Conservation (phyloP, 1,284 basidiomycete genomes). For the Cutaneotrichosporon sp. region DNA sequence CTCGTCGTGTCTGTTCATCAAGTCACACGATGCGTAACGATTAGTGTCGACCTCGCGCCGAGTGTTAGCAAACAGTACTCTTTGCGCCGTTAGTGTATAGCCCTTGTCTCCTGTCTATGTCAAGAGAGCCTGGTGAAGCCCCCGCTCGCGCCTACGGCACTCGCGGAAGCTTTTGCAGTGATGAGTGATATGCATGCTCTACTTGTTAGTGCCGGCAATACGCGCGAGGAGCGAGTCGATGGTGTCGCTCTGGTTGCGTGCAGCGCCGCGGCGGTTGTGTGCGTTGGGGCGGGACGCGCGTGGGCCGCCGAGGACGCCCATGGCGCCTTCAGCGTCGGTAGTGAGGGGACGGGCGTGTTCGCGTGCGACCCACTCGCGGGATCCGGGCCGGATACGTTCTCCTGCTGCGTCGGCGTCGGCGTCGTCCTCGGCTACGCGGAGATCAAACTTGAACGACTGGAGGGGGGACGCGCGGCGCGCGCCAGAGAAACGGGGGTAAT, state of each 20-base stretch:
- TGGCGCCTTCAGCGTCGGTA: neutral
- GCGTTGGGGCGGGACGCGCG: neutral
- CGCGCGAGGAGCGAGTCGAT: conserved; percentile 3
- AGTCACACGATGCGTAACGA: too few relatives aligned
- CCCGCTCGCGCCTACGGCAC: too few relatives aligned
- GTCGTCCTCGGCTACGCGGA: conserved; percentile 22
- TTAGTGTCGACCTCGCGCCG: too few relatives aligned
- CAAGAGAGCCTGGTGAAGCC: too few relatives aligned
- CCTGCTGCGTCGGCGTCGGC: neutral
- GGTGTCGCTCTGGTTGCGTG: neutral
- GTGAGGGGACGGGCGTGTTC: conserved; percentile 1
- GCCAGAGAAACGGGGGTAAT: conserved; percentile 3
- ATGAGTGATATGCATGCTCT: too few relatives aligned
- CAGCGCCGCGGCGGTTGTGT: neutral
- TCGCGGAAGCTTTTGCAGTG: too few relatives aligned
- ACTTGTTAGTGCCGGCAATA: neutral
- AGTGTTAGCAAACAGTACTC: too few relatives aligned
- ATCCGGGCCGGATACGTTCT: conserved; percentile 1
- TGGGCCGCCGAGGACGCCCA: conserved; percentile 13
- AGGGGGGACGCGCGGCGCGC: conserved; percentile 28
- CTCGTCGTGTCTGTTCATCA: too few relatives aligned
- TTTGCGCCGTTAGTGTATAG: too few relatives aligned
- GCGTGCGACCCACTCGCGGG: conserved; percentile 13
- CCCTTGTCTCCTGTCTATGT: too few relatives aligned
- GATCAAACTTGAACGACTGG: conserved; percentile 35